Base-by-base conservation (phyloP, 306 rosid genomes). In the Delonix regia region DNA sequence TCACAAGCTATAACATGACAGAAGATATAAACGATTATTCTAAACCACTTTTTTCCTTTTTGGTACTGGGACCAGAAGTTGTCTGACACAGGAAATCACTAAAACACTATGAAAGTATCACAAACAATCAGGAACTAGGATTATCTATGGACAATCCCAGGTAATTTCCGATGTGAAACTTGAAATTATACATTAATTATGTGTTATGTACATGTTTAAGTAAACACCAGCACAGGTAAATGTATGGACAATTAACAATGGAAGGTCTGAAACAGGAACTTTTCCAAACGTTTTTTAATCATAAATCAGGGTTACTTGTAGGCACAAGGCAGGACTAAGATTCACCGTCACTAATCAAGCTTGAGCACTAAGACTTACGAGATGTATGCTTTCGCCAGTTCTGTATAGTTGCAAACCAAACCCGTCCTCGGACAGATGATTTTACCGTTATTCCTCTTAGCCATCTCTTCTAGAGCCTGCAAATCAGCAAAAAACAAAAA, bases 381-480 rank as follows among this genome's bases (percentile, higher is more conserved):
- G 67, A 95, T 90, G 51, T 89, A 92, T 33, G 99, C 98, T 86
- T 95, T 92, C 68, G 91, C 90, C 85, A 95, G 87, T 18, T 95
- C 98, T 6, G 90, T 69, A 80, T 82, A 78, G 85, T 81, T 80
- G 93, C 86, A 95, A 28, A 75, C 66, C 16, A 67, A 64, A 51
- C 96, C 94, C 48, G 98, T 87, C 83, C 99, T 86, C 6, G 99
- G 98, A 80, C 99, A 95, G 62, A 76, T 90, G 83, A 95, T 91
- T 81, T 81, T 93, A 56, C 94, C 97, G 6, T 82, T 76, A 70
- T 92, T 93, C 87, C 88, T 91, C 83, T 84, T 91, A n/a, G 99
- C 96, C 98, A 95, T 95, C 79, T 93, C 97, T 89, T 95, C 91
- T 38, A 93, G 99, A 36, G 99, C 99, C 98, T 95, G 90, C 77